Conservation (phyloP, 148 eudicot species). For the Rhododendron ovatum region DNA sequence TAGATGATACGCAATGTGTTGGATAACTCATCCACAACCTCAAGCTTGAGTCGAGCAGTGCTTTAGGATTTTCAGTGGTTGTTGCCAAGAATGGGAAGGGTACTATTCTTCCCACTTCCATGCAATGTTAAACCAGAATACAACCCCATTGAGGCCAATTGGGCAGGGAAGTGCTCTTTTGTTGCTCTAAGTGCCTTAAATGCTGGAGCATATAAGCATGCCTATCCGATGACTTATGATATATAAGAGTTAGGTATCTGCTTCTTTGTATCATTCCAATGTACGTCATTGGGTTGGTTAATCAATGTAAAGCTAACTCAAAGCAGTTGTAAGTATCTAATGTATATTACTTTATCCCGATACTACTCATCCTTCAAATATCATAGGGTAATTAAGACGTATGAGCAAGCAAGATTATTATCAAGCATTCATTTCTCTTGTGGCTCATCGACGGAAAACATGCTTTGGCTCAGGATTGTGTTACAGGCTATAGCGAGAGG, state of each 20-base stretch:
- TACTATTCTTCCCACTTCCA: slow-evolving; percentile 30
- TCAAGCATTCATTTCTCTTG: not conserved
- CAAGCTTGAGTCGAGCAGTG: not conserved
- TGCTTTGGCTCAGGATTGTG: not conserved
- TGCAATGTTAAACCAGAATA: slow-evolving; percentile 49
- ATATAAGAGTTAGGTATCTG: not conserved
- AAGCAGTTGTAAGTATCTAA: not conserved
- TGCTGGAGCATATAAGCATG: not conserved
- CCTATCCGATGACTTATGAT: not conserved
- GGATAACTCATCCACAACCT: not conserved
- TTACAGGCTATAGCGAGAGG: not conserved
- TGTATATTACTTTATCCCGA: not conserved
- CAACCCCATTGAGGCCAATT: slow-evolving; percentile 70
- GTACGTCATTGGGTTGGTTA: not conserved
- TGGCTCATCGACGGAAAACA: not conserved
- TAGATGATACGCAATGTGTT: not conserved
- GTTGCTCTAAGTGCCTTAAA: not conserved
- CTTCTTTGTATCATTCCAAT: not conserved
- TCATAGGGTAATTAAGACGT: not conserved
- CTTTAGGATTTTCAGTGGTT: slow-evolving; percentile 44
- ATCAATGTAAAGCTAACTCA: not conserved
- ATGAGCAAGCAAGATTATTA: not conserved
- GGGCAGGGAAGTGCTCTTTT: slow-evolving; percentile 47
- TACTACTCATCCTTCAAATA: not conserved
- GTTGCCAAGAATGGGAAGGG: slow-evolving; percentile 73